Percentiles rank a stretch among this genome's conserved stretches.
phyloP scores from a whole-genome alignment of 2,329 filamentous ascomycete species.

The Aspergillus fijiensis region DNA sequence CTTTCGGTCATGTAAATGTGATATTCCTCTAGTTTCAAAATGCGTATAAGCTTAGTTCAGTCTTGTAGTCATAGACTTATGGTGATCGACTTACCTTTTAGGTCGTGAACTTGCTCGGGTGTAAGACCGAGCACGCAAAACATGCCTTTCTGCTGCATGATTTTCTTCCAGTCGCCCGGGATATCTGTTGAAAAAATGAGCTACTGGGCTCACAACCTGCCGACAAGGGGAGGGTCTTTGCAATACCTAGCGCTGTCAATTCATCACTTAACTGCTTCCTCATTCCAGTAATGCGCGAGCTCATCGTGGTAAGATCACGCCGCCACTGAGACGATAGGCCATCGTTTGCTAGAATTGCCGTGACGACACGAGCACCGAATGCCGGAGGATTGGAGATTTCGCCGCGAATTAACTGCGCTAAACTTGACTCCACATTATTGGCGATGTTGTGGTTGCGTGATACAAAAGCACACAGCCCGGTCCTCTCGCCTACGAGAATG shows the following conservation, averaged over 20 bases:
- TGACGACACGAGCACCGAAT: neutral
- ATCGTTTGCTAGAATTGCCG: neutral
- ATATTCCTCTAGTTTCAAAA: neutral
- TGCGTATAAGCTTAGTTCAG: too few relatives aligned
- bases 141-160: constrained; percentile 3
- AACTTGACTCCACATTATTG: neutral
- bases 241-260: too few relatives aligned
- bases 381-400: constrained; percentile 1
- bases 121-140: neutral
- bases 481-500: neutral
- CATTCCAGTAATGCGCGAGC: too few relatives aligned
- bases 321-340: neutral
- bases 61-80: too few relatives aligned
- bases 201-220: too few relatives aligned
- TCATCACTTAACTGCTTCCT: too few relatives aligned
- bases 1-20: constrained; percentile 3
- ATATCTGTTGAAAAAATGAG: neutral
- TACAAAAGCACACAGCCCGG: neutral
- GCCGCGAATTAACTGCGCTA: neutral
- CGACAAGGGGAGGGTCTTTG: too few relatives aligned
- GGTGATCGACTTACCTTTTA: neutral
- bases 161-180: neutral
- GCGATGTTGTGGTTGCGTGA: neutral
- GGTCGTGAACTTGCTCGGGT: neutral
- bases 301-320: neutral